Percentiles rank a stretch among this genome's conserved stretches.
These are phyloP conservation scores for Sarocladiaceae sp. DNA, from an alignment of 2,329 filamentous ascomycete species.

Conservation along the genomic window DNA sequence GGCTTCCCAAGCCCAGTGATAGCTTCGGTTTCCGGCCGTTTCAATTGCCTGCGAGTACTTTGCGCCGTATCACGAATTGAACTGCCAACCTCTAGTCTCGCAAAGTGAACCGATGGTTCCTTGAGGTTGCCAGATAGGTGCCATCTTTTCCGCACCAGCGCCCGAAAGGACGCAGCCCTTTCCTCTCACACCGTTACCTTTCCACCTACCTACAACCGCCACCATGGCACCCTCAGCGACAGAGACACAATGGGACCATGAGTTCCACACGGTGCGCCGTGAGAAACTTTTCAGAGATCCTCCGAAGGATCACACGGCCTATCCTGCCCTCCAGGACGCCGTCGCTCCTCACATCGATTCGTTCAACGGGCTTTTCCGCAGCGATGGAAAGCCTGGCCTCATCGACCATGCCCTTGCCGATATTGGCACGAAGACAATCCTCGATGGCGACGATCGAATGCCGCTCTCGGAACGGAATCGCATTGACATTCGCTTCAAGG, in stretches of 20 bases:
- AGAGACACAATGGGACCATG: constrained; percentile 72
- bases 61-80: background rate
- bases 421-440: constrained; percentile 83
- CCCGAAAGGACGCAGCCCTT: background rate
- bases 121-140: background rate
- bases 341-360: constrained; percentile 91
- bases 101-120: background rate
- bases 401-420: constrained; percentile 76
- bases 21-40: background rate
- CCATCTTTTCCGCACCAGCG: background rate
- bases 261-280: constrained; percentile 80
- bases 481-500: constrained; percentile 72
- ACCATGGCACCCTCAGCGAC: constrained; percentile 34
- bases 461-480: constrained; percentile 62
- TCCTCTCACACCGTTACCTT: background rate
- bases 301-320: constrained; percentile 81
- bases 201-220: background rate
- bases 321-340: constrained; percentile 80
- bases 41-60: background rate
- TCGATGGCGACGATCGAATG: constrained; percentile 72
- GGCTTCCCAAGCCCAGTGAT: background rate
- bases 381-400: constrained; percentile 54
- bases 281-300: constrained; percentile 88
- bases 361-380: constrained; percentile 85
- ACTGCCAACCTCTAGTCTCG: background rate